A percentile compares a stretch with the other conserved stretches of the same genome.
These are phyloP conservation scores for Cucurbita maxima DNA, from an alignment of 306 rosid genomes.

Conservation along the genomic window DNA sequence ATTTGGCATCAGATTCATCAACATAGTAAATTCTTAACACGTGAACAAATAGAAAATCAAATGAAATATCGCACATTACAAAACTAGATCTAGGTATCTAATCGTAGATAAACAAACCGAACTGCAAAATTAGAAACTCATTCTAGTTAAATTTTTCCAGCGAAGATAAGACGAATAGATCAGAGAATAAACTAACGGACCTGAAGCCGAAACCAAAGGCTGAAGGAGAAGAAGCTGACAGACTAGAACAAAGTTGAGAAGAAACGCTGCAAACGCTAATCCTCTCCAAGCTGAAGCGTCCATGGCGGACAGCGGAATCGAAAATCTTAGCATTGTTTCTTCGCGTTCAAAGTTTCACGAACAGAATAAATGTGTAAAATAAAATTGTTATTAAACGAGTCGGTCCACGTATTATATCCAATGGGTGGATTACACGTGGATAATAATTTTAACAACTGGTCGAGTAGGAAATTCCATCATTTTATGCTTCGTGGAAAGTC, in stretches of 20 bases:
- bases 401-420: too few species aligned
- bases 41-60: not conserved
- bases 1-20: not conserved
- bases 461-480: too few species aligned
- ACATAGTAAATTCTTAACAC: not conserved
- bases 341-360: not conserved
- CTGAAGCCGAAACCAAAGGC: conserved; percentile 79
- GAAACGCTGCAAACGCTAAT: conserved; percentile 32
- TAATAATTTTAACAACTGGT: too few species aligned
- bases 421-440: too few species aligned
- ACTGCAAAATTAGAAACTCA: not conserved
- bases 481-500: too few species aligned
- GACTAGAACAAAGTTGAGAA: conserved; percentile 61
- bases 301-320: conserved; percentile 26
- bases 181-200: conserved; percentile 22
- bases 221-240: conserved; percentile 76
- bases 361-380: not conserved
- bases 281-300: conserved; percentile 55
- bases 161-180: conserved; percentile 11
- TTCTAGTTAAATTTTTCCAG: not conserved
- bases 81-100: not conserved
- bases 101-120: not conserved
- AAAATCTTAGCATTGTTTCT: conserved; percentile 18
- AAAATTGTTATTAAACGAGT: too few species aligned
- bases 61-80: not conserved